Percentiles rank a stretch among this genome's conserved stretches.
These are phyloP conservation scores for Tuber brumale DNA, from an alignment of 495 filamentous ascomycete species.

Conservation along the genomic window DNA sequence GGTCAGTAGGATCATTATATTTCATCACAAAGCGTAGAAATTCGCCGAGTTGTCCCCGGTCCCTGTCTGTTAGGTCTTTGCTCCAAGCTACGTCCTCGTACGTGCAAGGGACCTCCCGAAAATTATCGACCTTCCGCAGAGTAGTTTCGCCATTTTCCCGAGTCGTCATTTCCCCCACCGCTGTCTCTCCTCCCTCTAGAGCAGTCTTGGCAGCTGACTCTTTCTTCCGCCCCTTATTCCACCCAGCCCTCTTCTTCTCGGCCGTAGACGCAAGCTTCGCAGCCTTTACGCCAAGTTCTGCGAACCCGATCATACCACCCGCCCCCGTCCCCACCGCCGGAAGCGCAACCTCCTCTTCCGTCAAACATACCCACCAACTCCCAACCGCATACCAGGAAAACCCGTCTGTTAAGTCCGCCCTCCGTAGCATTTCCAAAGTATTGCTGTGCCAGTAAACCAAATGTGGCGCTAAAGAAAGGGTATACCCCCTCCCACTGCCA, in stretches of 20 bases:
- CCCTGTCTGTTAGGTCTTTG: constrained; percentile 29
- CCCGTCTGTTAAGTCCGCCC: constrained; percentile 78
- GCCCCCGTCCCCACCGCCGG: constrained; percentile 25
- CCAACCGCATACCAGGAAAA: constrained; percentile 92
- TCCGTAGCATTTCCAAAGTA: constrained; percentile 69
- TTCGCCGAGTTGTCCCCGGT: constrained; percentile 33
- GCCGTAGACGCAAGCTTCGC: constrained; percentile 21
- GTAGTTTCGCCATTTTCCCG: constrained; percentile 8
- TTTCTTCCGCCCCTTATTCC: constrained; percentile 39
- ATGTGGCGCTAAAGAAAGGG: constrained; percentile 74
- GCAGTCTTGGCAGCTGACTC: constrained; percentile 6
- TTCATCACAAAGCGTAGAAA: constrained; percentile 39
- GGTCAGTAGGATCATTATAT: constrained; percentile 19
- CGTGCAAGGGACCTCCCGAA: constrained; percentile 47
- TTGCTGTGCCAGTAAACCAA: constrained; percentile 76
- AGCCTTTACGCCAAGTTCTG: constrained; percentile 28
- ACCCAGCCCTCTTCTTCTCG: constrained; percentile 25
- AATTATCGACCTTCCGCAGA: constrained; percentile 64
- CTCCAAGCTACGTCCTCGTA: constrained; percentile 41
- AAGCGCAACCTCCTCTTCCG: constrained; percentile 37
- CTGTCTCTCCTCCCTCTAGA: not conserved
- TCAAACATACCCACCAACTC: constrained; percentile 74
- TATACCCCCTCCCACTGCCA: constrained; percentile 51
- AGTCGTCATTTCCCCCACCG: not conserved
- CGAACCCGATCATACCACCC: constrained; percentile 11